Percentiles rank a stretch among this genome's conserved stretches.
phyloP scores from a whole-genome alignment of 2,329 filamentous ascomycete species.

The Fusarium transvaalense region DNA sequence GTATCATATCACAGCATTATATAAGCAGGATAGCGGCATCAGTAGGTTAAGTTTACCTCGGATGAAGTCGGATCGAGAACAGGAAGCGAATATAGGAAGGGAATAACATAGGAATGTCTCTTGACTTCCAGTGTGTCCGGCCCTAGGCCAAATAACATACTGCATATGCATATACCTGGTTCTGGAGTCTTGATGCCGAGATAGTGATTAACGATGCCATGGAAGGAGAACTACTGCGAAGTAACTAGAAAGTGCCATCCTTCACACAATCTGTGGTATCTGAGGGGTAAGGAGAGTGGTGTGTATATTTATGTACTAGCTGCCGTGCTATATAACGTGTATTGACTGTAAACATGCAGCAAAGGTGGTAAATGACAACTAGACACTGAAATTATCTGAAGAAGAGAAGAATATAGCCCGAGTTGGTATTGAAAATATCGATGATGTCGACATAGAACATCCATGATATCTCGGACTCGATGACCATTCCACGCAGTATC shows the following conservation, averaged over 20 bases:
- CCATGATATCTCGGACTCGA: accelerated
- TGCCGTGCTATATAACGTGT: not conserved
- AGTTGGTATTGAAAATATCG: too few species aligned
- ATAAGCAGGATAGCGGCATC: not conserved
- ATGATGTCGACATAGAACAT: too few species aligned
- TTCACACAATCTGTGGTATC: too few species aligned
- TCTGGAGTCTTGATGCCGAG: accelerated
- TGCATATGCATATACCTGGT: not conserved
- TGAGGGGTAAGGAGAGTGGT: not conserved
- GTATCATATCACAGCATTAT: slow-evolving; percentile 15
- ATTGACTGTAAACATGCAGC: not conserved
- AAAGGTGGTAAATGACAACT: accelerated
- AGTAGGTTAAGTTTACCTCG: too few species aligned
- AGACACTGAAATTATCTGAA: not conserved
- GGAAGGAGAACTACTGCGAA: too few species aligned
- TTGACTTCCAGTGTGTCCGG: too few species aligned
- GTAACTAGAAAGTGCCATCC: too few species aligned
- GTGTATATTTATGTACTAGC: not conserved
- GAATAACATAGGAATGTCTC: too few species aligned
- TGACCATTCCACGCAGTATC: not conserved
- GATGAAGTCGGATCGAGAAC: too few species aligned
- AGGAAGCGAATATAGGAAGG: too few species aligned
- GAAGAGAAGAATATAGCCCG: not conserved
- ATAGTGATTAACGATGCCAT: too few species aligned
- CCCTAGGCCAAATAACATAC: not conserved